Evolutionary conservation across 768 basidiomycete genomes (phyloP).

Genomic region (Mycena epipterygia): DNA sequence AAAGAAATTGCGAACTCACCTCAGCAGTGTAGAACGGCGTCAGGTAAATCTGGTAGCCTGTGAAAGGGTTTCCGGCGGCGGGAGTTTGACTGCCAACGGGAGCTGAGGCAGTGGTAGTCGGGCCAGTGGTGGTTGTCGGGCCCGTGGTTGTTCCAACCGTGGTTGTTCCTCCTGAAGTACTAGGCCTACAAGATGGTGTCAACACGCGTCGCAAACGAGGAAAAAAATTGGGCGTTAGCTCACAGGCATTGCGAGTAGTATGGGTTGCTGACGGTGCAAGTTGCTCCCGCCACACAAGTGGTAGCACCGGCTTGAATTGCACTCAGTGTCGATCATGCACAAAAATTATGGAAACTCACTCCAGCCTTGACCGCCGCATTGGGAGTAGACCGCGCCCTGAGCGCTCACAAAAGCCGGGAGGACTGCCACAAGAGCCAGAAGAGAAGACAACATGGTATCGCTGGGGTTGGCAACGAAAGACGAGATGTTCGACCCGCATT

Average conservation of each 20-base stretch:
- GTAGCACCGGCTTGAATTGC: constrained; percentile 50
- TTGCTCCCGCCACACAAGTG: constrained; percentile 54
- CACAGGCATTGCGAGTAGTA: constrained; percentile 61
- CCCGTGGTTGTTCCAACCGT: constrained; percentile 31
- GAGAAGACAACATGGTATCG: constrained; percentile 61
- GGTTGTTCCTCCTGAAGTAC: neutral
- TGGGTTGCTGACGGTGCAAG: constrained; percentile 47
- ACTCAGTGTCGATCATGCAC: neutral
- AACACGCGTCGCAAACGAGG: neutral
- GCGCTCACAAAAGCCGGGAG: constrained; percentile 61
- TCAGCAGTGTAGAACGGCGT: constrained; percentile 71
- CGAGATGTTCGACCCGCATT: neutral
- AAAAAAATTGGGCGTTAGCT: constrained; percentile 20
- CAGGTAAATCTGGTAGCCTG: constrained; percentile 65
- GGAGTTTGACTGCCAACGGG: constrained; percentile 53
- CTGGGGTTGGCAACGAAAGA: constrained; percentile 25
- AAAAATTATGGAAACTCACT: constrained; percentile 50
- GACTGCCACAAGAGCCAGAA: constrained; percentile 57
- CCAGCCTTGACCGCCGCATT: constrained; percentile 64
- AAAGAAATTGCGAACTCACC: constrained; percentile 4
- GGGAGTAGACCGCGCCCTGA: constrained; percentile 59
- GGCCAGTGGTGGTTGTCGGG: constrained; percentile 31
- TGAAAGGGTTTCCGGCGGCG: constrained; percentile 66
- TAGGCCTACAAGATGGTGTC: neutral
- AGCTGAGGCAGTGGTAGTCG: constrained; percentile 42